Percentiles rank a stretch among this genome's conserved stretches.
phyloP scores from a whole-genome alignment of 1,284 basidiomycete genomes.

The Ustilago nuda region DNA sequence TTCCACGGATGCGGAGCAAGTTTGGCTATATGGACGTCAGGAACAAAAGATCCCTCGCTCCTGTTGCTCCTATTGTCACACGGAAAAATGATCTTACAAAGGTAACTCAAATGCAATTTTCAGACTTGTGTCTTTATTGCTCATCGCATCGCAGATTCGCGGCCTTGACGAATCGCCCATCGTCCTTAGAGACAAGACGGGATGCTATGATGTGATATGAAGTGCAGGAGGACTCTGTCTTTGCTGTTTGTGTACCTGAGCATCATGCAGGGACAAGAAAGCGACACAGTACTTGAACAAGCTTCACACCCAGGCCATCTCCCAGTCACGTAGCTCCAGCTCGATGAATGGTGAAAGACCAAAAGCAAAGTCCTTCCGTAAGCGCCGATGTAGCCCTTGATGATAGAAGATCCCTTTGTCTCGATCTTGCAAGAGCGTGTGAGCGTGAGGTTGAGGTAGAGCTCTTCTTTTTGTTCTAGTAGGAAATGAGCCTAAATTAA shows the following conservation, averaged over 20 bases:
- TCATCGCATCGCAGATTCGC: not conserved
- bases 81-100: not conserved
- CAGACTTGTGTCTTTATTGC: not conserved
- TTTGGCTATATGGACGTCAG: not conserved
- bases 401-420: not conserved
- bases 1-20: not conserved
- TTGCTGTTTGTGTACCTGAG: not conserved
- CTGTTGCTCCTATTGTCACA: not conserved
- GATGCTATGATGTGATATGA: not conserved
- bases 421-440: not conserved
- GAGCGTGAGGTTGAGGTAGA: not conserved
- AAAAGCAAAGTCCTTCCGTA: not conserved
- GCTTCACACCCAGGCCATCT: not conserved
- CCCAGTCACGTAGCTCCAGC: not conserved
- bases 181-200: not conserved
- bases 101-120: not conserved
- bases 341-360: not conserved
- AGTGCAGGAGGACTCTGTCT: not conserved
- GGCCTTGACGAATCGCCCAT: not conserved
- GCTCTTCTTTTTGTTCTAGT: not conserved
- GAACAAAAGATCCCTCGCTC: not conserved
- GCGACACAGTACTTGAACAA: too few relatives aligned
- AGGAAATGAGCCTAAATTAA: not conserved
- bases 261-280: not conserved
- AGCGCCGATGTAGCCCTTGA: not conserved